Evolutionary conservation across 768 basidiomycete species (phyloP), one percentile per base, ranked within the genome.

Genomic region (Auricularia heimuer): DNA sequence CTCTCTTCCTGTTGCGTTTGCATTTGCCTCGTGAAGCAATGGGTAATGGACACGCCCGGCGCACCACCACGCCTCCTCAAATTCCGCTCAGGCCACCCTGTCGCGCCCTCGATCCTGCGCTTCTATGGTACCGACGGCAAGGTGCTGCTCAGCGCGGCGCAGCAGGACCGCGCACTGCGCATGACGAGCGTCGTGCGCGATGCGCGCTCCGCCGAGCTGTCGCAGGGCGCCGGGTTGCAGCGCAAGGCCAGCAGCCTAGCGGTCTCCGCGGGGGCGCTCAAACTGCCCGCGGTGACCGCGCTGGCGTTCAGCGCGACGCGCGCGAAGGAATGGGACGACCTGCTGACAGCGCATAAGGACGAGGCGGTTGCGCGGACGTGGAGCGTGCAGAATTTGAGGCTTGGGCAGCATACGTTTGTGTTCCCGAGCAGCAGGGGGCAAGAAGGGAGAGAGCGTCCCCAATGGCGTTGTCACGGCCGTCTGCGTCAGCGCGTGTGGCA

Each of bases 101-200:
- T 86, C 0, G 94, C 97, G 18, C 94, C 94, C 0, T 89, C 94
- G 72, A 80, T 94, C 21, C 92, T 99, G 61, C 83, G 95, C 64
- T 98, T 93, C 75, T 98, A 97, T 73, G 96, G 95, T 12, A 87
- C 90, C n/a, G 96, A 99, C 71, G 97, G 97, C 2, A 99, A 99
- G 76, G 88, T 93, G 67, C 77, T 99, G 7, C 75, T 99, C 58
- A 94, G 92, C 3, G 89, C 92, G 3, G 94, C 93, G 2, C 74
- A 74, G 11, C 78, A 88, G 65, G 97, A 99, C 74, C 86, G 94
- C 39, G 90, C 90, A 68, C 76, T 99, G 63, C 82, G 97, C 44
- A 93, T 86, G 72, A 95, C 92, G 3, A 93, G 90, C 56, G 89
- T 98, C 63, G 96, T 98, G 10, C 83, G 97, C 16, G 97, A 99